phyloP scores from a whole-genome alignment of 495 filamentous ascomycete species.

The Xylaria venustula region DNA sequence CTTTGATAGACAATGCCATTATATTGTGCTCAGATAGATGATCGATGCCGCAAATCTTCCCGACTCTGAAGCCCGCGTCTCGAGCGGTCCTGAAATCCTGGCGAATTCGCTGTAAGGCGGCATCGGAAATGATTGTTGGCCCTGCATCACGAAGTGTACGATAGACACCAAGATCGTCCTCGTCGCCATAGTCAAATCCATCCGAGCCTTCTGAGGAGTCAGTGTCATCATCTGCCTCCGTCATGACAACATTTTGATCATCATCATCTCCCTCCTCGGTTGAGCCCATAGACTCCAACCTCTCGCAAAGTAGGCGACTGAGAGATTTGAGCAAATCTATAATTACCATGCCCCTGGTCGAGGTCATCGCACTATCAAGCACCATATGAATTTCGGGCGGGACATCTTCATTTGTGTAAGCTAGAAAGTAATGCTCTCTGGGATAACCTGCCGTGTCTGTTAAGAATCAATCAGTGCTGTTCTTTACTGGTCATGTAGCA shows the following conservation, averaged over 20 bases:
- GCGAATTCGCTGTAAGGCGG: conserved; percentile 43
- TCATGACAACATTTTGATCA: conserved; percentile 22
- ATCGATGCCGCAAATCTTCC: conserved; percentile 53
- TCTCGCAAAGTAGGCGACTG: conserved; percentile 23
- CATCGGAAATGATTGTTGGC: neutral
- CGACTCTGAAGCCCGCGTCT: conserved; percentile 72
- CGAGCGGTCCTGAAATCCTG: conserved; percentile 62
- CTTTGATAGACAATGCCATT: conserved; percentile 64
- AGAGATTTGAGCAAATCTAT: conserved; percentile 27
- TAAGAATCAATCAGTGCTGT: neutral
- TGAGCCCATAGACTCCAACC: neutral
- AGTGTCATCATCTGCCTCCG: conserved; percentile 15
- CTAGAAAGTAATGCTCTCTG: conserved; percentile 26
- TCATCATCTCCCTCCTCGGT: conserved; percentile 25
- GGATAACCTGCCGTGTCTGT: conserved; percentile 34
- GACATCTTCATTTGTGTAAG: conserved; percentile 39
- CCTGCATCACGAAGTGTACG: neutral
- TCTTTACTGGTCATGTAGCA: too few relatives aligned
- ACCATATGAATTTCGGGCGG: conserved; percentile 21
- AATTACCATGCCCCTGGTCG: conserved; percentile 13
- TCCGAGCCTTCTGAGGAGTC: conserved; percentile 31
- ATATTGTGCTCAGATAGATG: conserved; percentile 41
- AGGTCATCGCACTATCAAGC: conserved; percentile 24
- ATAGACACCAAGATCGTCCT: conserved; percentile 16
- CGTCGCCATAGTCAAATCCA: conserved; percentile 30